A percentile compares a stretch with the other conserved stretches of the same genome.
These are phyloP conservation scores for Pleurotus eryngii DNA, from an alignment of 768 basidiomycete genomes.

Conservation along the genomic window DNA sequence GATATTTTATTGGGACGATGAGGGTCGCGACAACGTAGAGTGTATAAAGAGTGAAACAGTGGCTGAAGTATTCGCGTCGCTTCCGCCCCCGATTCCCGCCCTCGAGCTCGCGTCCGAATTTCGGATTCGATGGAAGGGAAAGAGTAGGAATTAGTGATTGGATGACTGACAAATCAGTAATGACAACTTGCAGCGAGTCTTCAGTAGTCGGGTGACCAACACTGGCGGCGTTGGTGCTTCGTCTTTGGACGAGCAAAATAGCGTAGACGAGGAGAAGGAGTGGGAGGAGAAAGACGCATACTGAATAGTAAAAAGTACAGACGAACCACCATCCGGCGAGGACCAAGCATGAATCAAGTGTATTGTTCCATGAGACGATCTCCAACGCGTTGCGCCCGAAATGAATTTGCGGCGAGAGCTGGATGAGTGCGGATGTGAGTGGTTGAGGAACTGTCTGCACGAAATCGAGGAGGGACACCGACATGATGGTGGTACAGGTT, in stretches of 20 bases:
- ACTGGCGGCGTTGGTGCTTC: neutral
- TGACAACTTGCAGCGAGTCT: constrained; percentile 43
- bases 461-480: constrained; percentile 38
- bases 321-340: constrained; percentile 76
- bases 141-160: constrained; percentile 50
- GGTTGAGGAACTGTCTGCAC: constrained; percentile 59
- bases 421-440: constrained; percentile 57
- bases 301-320: constrained; percentile 56
- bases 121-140: constrained; percentile 27
- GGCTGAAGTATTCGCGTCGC: constrained; percentile 38
- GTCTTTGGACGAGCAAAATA: constrained; percentile 20
- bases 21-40: constrained; percentile 68
- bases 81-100: too few species aligned
- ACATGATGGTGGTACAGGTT: neutral
- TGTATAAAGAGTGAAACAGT: constrained; percentile 49
- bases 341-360: constrained; percentile 55
- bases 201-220: constrained; percentile 37
- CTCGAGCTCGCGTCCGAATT: constrained; percentile 14
- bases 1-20: constrained; percentile 59
- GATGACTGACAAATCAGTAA: constrained; percentile 67
- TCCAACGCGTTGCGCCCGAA: constrained; percentile 39
- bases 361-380: constrained; percentile 52
- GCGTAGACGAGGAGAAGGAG: constrained; percentile 34
- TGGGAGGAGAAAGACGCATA: constrained; percentile 59
- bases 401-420: constrained; percentile 54